Evolutionary conservation across 257 asterid species (phyloP), one percentile per base, ranked within the genome.

Genomic region (Paraleonurus japonicus): DNA sequence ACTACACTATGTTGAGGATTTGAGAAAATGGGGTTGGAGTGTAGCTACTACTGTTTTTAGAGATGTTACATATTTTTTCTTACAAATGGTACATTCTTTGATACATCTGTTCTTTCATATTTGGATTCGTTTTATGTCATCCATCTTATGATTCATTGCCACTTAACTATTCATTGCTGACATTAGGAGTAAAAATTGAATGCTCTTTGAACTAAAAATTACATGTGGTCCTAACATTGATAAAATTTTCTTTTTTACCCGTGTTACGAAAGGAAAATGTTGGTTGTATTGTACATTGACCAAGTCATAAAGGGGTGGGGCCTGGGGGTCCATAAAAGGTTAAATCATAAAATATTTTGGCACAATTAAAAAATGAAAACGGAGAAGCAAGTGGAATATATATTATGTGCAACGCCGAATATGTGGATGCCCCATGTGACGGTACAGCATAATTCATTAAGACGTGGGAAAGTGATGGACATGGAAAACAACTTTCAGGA

Each of bases 11-110:
- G 60, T 53, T 53, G 63, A 35, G 9, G 35, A 22, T 53, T 53
- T 20, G 5, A 53, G 60, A 20, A 53, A 50, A 53, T 8, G 28
- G 27, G 35, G 23, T 50, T 63, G 77, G 47, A 33, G 12, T 30
- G 15, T 11, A 27, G 72, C 71, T 51, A 11, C n/a, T n/a, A n/a
- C n/a, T 65, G 66, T 73, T 58, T 58, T 58, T 66, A 43, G 68
- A 30, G 39, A 35, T 61, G 55, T 16, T 48, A 33, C 66, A 43
- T 26, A n/a, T 37, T 59, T 55, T 37, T 26, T 6, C 7, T 45
- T 45, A 2, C 15, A 17, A 3, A 32, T 35, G 41, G 41, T 23
- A 39, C 16, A 72, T 43, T 16, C 33, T 13, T 61, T 60, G 19
- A 6, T 67, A 53, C 0, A 8, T 53, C 27, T 53, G 20, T 53